These are phyloP conservation scores for Cercis canadensis DNA, from an alignment of 306 rosid species.

Conservation along the genomic window DNA sequence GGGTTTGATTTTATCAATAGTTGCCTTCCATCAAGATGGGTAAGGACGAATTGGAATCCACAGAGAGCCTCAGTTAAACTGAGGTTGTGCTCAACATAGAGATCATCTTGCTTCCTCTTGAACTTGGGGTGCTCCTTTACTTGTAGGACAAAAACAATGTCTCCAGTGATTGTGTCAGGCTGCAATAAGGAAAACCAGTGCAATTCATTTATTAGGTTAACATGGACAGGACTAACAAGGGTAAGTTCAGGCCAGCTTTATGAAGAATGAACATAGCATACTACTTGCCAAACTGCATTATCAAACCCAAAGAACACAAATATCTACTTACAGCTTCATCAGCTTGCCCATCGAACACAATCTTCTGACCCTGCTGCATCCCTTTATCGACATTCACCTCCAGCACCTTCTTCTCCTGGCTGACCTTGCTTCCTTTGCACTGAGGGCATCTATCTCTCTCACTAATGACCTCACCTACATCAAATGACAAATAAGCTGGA, in stretches of 20 bases:
- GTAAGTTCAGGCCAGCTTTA: slow-evolving; percentile 19
- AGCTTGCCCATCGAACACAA: slow-evolving; percentile 76
- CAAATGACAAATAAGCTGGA: slow-evolving; percentile 27
- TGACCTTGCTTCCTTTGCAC: slow-evolving; percentile 71
- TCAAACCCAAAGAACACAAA: background rate
- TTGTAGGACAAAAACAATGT: slow-evolving; percentile 70
- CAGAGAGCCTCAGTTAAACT: slow-evolving; percentile 75
- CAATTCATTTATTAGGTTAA: slow-evolving; percentile 6
- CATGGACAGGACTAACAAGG: background rate
- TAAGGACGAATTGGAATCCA: slow-evolving; percentile 72
- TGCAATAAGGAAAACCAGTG: slow-evolving; percentile 38
- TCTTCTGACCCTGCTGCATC: slow-evolving; percentile 75
- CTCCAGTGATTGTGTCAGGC: slow-evolving; percentile 79
- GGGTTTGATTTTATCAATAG: slow-evolving; percentile 82
- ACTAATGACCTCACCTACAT: slow-evolving; percentile 70
- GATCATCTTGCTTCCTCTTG: slow-evolving; percentile 62
- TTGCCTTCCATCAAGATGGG: slow-evolving; percentile 85
- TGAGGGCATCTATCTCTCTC: slow-evolving; percentile 77
- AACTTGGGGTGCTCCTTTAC: slow-evolving; percentile 76
- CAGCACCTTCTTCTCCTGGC: slow-evolving; percentile 73
- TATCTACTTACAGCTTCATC: slow-evolving; percentile 70
- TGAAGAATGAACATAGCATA: slow-evolving; percentile 2
- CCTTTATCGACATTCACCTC: slow-evolving; percentile 81
- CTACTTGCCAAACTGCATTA: slow-evolving; percentile 3
- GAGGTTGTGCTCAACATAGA: slow-evolving; percentile 63